These are phyloP conservation scores for Amborella trichopoda DNA, from an alignment of 164 flowering plant genomes.

Conservation along the genomic window DNA sequence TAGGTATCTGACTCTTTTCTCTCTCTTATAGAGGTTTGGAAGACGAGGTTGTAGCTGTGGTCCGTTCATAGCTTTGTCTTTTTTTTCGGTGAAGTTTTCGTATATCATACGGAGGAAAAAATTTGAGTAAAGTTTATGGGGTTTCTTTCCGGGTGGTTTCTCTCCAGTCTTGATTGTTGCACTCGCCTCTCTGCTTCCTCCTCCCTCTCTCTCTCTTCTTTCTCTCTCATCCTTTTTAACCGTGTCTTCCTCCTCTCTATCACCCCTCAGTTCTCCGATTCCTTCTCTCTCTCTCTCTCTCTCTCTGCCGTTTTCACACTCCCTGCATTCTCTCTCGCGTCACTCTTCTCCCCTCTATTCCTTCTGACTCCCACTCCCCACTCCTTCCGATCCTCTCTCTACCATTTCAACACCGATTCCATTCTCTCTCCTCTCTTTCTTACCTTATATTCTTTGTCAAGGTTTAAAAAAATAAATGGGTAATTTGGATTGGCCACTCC, in stretches of 20 bases:
- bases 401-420: neutral
- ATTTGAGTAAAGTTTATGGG: too few relatives aligned
- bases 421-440: neutral
- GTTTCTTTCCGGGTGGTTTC: too few relatives aligned
- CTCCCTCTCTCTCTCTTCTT: conserved; percentile 60
- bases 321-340: neutral
- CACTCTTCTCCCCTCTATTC: neutral
- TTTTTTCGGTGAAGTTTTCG: conserved; percentile 3
- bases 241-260: neutral
- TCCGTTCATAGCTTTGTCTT: neutral
- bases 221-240: neutral
- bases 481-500: neutral
- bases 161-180: too few relatives aligned
- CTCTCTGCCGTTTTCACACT: neutral
- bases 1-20: neutral
- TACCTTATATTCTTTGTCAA: neutral
- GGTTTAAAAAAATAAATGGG: neutral
- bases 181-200: conserved; percentile 67
- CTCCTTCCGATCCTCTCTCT: neutral
- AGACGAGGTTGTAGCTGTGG: neutral
- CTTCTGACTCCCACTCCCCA: neutral
- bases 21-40: neutral
- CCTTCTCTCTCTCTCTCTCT: neutral
- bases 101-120: too few relatives aligned
- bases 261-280: neutral